phyloP scores from a whole-genome alignment of 2,329 filamentous ascomycete genomes.

The Eutypella sp. region DNA sequence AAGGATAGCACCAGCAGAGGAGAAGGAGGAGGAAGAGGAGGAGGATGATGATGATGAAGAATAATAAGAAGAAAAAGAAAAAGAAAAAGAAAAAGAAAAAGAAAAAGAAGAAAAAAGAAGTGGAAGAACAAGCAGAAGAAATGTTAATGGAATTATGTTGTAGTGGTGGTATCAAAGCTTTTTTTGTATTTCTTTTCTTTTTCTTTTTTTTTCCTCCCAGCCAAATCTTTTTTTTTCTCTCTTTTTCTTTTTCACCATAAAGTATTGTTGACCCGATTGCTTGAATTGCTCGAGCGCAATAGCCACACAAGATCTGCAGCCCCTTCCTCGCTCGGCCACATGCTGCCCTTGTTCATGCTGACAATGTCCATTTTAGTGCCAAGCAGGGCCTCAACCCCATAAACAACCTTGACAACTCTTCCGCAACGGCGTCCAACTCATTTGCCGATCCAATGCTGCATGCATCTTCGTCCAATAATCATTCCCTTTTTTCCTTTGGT shows the following conservation, averaged over 20 bases:
- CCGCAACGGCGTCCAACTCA: constrained; percentile 23
- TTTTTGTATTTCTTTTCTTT: neutral
- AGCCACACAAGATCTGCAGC: neutral
- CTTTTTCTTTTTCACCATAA: neutral
- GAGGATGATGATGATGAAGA: neutral
- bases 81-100: neutral
- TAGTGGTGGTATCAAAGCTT: neutral
- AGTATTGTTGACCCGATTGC: no score
- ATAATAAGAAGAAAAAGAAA: neutral
- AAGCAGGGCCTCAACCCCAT: constrained; percentile 25
- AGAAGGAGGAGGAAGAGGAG: neutral
- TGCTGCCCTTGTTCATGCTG: constrained; percentile 6
- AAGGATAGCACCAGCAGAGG: neutral
- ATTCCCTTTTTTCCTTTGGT: constrained; percentile 59
- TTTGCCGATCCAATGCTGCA: constrained; percentile 53
- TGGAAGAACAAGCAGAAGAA: neutral
- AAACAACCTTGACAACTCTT: constrained; percentile 9
- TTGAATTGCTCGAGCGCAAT: neutral
- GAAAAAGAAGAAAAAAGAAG: neutral
- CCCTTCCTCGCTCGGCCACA: neutral
- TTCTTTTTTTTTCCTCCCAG: neutral
- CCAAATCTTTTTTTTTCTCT: no score
- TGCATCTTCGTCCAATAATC: constrained; percentile 56
- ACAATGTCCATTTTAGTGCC: constrained; percentile 16
- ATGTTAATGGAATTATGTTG: neutral